These are phyloP conservation scores for Colletotrichum orbiculare DNA, from an alignment of 2,329 filamentous ascomycete species.

Conservation along the genomic window DNA sequence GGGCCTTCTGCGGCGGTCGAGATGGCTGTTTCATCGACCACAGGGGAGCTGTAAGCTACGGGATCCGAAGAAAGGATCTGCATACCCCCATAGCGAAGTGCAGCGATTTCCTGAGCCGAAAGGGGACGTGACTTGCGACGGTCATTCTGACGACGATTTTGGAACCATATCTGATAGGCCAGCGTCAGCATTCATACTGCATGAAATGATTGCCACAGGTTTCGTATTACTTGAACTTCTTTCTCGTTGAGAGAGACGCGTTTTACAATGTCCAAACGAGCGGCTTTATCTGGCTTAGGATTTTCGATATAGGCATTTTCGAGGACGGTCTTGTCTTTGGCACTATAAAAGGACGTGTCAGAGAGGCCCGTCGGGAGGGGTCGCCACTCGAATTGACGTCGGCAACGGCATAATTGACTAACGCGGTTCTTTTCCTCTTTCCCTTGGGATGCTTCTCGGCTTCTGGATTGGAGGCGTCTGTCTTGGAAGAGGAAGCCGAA, in stretches of 20 bases:
- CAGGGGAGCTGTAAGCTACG: slow-evolving; percentile 44
- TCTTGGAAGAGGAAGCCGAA: background rate
- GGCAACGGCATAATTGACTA: slow-evolving; percentile 46
- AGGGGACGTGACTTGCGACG: slow-evolving; percentile 88
- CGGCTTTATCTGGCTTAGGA: slow-evolving; percentile 90
- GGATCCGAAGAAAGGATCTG: slow-evolving; percentile 62
- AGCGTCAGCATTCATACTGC: slow-evolving; percentile 10
- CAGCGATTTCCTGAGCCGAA: slow-evolving; percentile 78
- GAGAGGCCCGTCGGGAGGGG: too few relatives aligned
- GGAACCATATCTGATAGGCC: slow-evolving; percentile 89
- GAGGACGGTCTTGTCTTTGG: slow-evolving; percentile 88
- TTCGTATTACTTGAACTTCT: slow-evolving; percentile 82
- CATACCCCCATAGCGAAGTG: slow-evolving; percentile 66
- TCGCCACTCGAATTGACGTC: too few relatives aligned
- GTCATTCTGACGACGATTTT: slow-evolving; percentile 93
- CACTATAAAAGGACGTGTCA: slow-evolving; percentile 58
- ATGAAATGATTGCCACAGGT: background rate
- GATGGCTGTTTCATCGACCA: slow-evolving; percentile 31
- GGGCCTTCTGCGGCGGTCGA: slow-evolving; percentile 8
- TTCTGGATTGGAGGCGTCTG: slow-evolving; percentile 36
- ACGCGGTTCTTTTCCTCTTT: slow-evolving; percentile 74
- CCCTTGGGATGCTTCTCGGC: slow-evolving; percentile 64
- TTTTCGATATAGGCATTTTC: slow-evolving; percentile 88
- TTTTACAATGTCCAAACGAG: slow-evolving; percentile 84
- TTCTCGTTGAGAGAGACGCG: slow-evolving; percentile 92